Evolutionary conservation across 345 rosid species (phyloP).

Genomic region (Lepidium didymum): DNA sequence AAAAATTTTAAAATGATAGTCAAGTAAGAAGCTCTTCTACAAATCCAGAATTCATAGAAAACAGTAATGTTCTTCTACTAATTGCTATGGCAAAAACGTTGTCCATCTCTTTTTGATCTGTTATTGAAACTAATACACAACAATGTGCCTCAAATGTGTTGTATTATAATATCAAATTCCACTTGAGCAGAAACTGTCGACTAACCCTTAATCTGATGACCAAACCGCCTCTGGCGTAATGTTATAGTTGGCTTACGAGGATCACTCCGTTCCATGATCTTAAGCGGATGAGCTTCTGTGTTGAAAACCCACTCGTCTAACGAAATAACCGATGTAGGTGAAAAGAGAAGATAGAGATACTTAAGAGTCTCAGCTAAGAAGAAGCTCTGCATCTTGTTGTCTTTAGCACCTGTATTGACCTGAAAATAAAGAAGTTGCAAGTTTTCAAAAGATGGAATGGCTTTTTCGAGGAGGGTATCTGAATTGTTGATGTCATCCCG

Average conservation of each 20-base stretch:
- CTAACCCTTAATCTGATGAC: conserved; percentile 21
- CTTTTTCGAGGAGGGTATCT: neutral
- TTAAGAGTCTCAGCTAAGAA: conserved; percentile 94
- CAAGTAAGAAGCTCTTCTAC: neutral
- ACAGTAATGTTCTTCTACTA: conserved; percentile 1
- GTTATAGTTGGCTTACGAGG: conserved; percentile 17
- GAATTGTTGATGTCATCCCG: neutral
- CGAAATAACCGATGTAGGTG: conserved; percentile 73
- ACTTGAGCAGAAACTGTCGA: conserved; percentile 12
- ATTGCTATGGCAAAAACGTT: conserved; percentile 12
- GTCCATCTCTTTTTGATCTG: neutral
- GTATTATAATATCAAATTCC: conserved; percentile 9
- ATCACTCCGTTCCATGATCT: conserved; percentile 49
- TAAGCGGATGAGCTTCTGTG: conserved; percentile 93
- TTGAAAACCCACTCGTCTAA: conserved; percentile 98
- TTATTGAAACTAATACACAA: conserved; percentile 13
- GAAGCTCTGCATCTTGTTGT: conserved; percentile 97
- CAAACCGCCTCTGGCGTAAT: conserved; percentile 29
- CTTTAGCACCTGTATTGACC: conserved; percentile 81
- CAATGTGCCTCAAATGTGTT: conserved; percentile 13
- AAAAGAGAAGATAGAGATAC: conserved; percentile 82
- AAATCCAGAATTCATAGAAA: neutral
- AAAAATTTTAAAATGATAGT: neutral
- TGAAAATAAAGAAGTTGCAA: conserved; percentile 19
- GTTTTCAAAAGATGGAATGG: neutral